These are phyloP conservation scores for Rhodamnia rubescens DNA, from an alignment of 345 rosid genomes.

Conservation along the genomic window DNA sequence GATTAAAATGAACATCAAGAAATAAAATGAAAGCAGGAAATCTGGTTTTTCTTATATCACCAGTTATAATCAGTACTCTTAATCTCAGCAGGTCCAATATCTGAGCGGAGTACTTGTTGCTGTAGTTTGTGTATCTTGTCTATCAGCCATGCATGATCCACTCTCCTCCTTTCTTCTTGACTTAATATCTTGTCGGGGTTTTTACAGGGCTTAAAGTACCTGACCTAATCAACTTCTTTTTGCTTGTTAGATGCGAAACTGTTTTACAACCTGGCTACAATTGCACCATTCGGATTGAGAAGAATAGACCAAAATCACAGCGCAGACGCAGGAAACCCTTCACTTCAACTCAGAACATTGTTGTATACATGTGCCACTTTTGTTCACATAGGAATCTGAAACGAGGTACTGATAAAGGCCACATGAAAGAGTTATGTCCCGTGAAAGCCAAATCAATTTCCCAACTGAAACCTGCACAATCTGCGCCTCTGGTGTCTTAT, in stretches of 20 bases:
- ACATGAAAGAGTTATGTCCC: slow-evolving; percentile 36
- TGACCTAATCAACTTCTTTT: background rate
- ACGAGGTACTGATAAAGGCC: slow-evolving; percentile 43
- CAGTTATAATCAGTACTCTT: background rate
- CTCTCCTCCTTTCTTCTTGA: background rate
- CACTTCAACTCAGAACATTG: slow-evolving; percentile 33
- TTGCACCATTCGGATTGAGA: slow-evolving; percentile 58
- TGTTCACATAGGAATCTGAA: slow-evolving; percentile 43
- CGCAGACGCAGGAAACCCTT: slow-evolving; percentile 17
- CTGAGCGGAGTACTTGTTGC: background rate
- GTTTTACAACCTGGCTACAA: slow-evolving; percentile 64
- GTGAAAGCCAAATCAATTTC: slow-evolving; percentile 3
- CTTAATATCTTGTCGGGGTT: background rate
- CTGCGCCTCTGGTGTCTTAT: slow-evolving; percentile 1
- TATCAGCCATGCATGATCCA: background rate
- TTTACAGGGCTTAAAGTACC: background rate
- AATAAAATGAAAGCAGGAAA: background rate
- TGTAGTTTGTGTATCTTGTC: background rate
- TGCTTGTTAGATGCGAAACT: slow-evolving; percentile 56
- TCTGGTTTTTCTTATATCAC: background rate
- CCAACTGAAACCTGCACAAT: background rate
- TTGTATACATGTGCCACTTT: slow-evolving; percentile 56
- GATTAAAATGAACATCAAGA: too few species aligned
- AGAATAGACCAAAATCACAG: slow-evolving; percentile 21
- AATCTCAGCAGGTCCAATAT: background rate